Conservation (phyloP, 192 early-diverging fungal genomes). For the Chytriomyces sp. region DNA sequence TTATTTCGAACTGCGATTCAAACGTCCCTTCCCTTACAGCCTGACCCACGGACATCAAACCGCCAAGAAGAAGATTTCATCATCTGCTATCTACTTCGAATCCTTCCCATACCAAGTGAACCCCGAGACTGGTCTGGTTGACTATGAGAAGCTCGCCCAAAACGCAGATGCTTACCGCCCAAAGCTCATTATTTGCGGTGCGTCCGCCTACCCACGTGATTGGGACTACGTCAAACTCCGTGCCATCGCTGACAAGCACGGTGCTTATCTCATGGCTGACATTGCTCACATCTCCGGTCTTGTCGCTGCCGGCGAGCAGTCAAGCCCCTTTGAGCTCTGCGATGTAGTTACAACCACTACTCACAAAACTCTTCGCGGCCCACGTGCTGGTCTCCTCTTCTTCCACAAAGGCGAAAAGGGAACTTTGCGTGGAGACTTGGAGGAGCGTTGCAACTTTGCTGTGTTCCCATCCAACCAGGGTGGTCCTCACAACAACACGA, state of each 20-base stretch:
- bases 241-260: slow-evolving; percentile 91
- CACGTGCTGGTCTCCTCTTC: slow-evolving; percentile 98
- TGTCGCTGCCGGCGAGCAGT: slow-evolving; percentile 88
- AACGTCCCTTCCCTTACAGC: slow-evolving; percentile 14
- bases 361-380: slow-evolving; percentile 99
- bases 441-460: slow-evolving; percentile 95
- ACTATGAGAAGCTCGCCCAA: slow-evolving; percentile 93
- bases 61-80: slow-evolving; percentile 99
- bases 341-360: slow-evolving; percentile 99
- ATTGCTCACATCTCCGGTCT: slow-evolving; percentile 99
- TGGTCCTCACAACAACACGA: slow-evolving; percentile 99
- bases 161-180: slow-evolving; percentile 95
- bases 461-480: slow-evolving; percentile 99
- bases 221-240: slow-evolving; percentile 98
- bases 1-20: too few relatives aligned
- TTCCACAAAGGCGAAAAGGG: slow-evolving; percentile 87
- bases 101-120: slow-evolving; percentile 98
- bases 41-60: slow-evolving; percentile 99
- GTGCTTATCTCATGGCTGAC: slow-evolving; percentile 96
- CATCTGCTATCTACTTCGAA: slow-evolving; percentile 99
- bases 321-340: slow-evolving; percentile 95
- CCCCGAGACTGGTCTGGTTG: slow-evolving; percentile 82
- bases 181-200: slow-evolving; percentile 98
- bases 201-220: slow-evolving; percentile 97
- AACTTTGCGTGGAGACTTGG: slow-evolving; percentile 74